Percentiles rank a stretch among this genome's conserved stretches.
These are phyloP conservation scores for Basidiobolus heterosporus DNA, from an alignment of 371 early-diverging fungal species.

Conservation along the genomic window DNA sequence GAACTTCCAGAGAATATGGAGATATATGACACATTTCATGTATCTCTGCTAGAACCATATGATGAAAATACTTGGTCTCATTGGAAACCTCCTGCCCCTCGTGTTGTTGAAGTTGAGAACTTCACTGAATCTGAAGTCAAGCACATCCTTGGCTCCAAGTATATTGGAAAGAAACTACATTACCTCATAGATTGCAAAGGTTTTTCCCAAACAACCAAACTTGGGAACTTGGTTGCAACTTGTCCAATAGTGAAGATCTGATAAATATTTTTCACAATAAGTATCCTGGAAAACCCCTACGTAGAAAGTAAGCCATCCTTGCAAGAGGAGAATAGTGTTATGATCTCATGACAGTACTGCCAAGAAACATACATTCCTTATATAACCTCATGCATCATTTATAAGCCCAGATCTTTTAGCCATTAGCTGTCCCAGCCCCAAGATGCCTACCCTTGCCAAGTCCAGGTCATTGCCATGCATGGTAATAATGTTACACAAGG, in stretches of 20 bases:
- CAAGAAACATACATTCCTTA: no score
- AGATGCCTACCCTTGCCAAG: no score
- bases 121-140: background rate
- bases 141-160: background rate
- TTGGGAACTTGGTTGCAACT: constrained; percentile 1
- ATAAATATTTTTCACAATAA: no score
- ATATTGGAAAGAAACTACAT: background rate
- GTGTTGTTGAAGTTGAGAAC: background rate
- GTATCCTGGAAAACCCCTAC: no score
- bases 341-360: no score
- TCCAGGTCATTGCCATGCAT: no score
- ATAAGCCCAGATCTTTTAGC: no score
- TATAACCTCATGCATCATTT: no score
- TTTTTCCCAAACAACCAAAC: constrained; percentile 1
- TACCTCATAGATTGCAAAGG: constrained; percentile 4
- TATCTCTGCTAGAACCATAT: background rate
- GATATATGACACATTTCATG: constrained; percentile 1
- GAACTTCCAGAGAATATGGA: background rate
- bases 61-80: background rate
- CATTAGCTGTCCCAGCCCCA: no score
- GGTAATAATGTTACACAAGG: no score
- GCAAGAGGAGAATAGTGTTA: no score
- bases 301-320: no score
- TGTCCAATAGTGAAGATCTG: background rate
- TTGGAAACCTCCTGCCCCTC: background rate